phyloP scores from a whole-genome alignment of 345 rosid genomes.

The Linum trigynum region DNA sequence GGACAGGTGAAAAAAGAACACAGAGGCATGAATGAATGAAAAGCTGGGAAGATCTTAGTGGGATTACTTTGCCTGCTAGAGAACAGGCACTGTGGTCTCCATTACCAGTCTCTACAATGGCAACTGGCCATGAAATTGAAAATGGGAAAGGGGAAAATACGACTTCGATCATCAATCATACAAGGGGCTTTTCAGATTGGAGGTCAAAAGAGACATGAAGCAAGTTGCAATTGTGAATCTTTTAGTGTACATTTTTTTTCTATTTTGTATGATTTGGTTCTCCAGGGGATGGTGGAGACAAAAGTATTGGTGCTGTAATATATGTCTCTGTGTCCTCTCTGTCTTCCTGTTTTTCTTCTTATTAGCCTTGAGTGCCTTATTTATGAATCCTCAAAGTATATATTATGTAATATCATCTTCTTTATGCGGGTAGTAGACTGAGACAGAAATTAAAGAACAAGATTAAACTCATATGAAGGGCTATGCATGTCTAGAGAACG shows the following conservation, averaged over 20 bases:
- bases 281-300: not conserved
- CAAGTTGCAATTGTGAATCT: constrained; percentile 20
- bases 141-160: not conserved
- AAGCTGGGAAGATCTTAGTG: constrained; percentile 37
- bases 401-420: too few relatives aligned
- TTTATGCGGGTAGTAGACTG: too few relatives aligned
- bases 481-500: too few relatives aligned
- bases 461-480: too few relatives aligned
- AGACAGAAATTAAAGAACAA: too few relatives aligned
- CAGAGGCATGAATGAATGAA: not conserved
- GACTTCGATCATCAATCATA: constrained; percentile 3
- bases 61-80: constrained; percentile 56
- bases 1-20: constrained; percentile 13
- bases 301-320: not conserved
- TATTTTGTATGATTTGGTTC: not conserved
- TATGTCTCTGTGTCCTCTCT: not conserved
- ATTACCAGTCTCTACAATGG: constrained; percentile 22
- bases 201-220: constrained; percentile 27
- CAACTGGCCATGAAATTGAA: constrained; percentile 19
- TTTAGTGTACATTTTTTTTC: constrained; percentile 8
- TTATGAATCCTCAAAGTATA: not conserved
- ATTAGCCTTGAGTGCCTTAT: not conserved
- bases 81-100: constrained; percentile 45
- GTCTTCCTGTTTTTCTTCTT: not conserved
- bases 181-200: not conserved